Evolutionary conservation across 495 filamentous ascomycete species (phyloP), one percentile per base, ranked within the genome.

Genomic region (Aspergillus heteromorphus): DNA sequence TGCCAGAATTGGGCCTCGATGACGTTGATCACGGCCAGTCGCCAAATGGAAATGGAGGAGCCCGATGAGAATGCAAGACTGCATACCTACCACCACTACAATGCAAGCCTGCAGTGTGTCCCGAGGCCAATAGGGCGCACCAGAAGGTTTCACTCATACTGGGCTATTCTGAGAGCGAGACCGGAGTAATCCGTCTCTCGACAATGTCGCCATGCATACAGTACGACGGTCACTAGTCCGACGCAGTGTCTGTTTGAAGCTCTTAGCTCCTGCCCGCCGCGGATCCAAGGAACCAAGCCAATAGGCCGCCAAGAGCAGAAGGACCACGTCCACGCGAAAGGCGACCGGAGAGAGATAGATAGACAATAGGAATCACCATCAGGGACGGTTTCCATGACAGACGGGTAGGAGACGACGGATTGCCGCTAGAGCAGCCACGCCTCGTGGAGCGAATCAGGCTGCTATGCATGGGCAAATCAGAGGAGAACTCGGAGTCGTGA

Each of bases 401-500:
- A 27, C 23, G 17, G 34, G 52, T 48, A 47, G 47, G 29, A 45
- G 43, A 30, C 31, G 25, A n/a, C 34, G 42, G 40, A 31, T 51
- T 59, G 57, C 57, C 51, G 48, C 49, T 62, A 58, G 53, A 27
- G 54, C 48, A 58, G 49, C 55, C 59, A 54, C 59, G 31, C 55
- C 52, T 62, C 52, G 55, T 62, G 52, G 55, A 51, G 54, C 31
- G 34, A 51, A 53, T 62, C 45, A 58, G 59, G 59, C 55, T 62
- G 55, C 55, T 53, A 58, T 54, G 55, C 59, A 58, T 55, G 36
- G 58, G 55, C 45, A 51, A 29, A 41, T 20, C 42, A 42, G 48
- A 51, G 40, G 40, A 17, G 4, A 23, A 16, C 23, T 29, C 31
- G 8, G 38, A 23, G 20, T 45, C 8, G 18, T 18, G 6, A 8